Percentiles rank a stretch among this genome's conserved stretches.
Conservation (phyloP, 805 yeast species). For the Yamadazyma kitorensis region DNA sequence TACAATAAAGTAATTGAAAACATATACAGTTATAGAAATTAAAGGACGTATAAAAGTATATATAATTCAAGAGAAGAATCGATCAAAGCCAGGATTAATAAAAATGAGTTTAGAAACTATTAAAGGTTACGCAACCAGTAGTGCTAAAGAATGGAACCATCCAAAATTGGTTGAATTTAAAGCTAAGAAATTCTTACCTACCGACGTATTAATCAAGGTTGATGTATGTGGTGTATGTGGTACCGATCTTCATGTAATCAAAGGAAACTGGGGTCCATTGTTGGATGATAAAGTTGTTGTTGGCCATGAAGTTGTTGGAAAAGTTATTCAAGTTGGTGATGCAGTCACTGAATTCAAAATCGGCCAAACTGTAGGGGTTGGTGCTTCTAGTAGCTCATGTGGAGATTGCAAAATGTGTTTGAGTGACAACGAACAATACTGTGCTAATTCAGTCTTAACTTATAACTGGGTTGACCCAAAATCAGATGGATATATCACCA, state of each 20-base stretch:
- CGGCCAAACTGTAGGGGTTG: slow-evolving; percentile 81
- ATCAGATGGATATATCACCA: slow-evolving; percentile 27
- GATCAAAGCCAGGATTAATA: too few relatives aligned
- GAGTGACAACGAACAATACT: slow-evolving; percentile 44
- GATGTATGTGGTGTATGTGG: slow-evolving; percentile 61
- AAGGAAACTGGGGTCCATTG: slow-evolving; percentile 48
- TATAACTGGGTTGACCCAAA: slow-evolving; percentile 43
- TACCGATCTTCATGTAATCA: slow-evolving; percentile 53
- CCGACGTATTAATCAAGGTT: slow-evolving; percentile 8
- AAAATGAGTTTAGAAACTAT: slow-evolving; percentile 4
- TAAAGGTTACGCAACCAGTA: slow-evolving; percentile 5
- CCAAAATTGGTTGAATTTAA: slow-evolving; percentile 5
- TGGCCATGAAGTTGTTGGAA: slow-evolving; percentile 70
- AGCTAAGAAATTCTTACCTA: slow-evolving; percentile 7
- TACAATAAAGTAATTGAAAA: too few relatives aligned
- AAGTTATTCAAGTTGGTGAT: slow-evolving; percentile 57
- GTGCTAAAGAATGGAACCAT: slow-evolving; percentile 6
- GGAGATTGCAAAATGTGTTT: slow-evolving; percentile 57
- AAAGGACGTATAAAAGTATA: too few relatives aligned
- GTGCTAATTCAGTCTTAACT: slow-evolving; percentile 48
- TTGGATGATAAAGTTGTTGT: slow-evolving; percentile 37
- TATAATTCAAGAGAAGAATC: too few relatives aligned
- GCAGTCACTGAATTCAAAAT: slow-evolving; percentile 48
- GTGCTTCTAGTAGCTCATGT: slow-evolving; percentile 67
- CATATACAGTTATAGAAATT: too few relatives aligned